Evolutionary conservation across 345 rosid species (phyloP), one percentile per base, ranked within the genome.

Genomic region (Pseudoturritis turrita): DNA sequence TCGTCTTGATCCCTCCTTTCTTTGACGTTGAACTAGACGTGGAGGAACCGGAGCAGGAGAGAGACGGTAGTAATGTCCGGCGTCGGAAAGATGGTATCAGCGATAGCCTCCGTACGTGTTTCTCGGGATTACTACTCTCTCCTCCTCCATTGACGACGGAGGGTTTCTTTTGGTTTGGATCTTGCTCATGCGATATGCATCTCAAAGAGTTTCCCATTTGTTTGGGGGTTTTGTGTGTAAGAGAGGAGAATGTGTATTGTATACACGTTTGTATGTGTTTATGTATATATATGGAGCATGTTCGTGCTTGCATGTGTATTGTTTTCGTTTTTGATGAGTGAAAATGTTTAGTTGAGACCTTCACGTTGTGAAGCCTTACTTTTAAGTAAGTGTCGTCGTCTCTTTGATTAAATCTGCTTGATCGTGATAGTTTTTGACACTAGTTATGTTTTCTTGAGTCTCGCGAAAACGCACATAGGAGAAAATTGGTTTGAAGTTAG

Each of bases 121-220:
- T 76, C 55, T 33, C 55, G 4, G 80, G 56, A 35, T 14, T 55
- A 41, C 21, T 70, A 15, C 44, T 68, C 45, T 45, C 64, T 44
- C 55, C 73, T 59, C 26, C 72, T 71, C 50, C 71, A 13, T 18
- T 63, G 23, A 40, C 76, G 17, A 23, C 70, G 53, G 77, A n/a
- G 13, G 73, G 51, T 59, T 72, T 72, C 76, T 70, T 76, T 6
- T 75, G 74, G 70, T 71, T 71, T 15, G 64, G 70, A 15, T 77
- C 80, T 58, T 77, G 76, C n/a, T 77, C 80, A 28, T 72, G 80
- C 2, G 80, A 77, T 44, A 77, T 77, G 52, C 80, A 77, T 59
- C 68, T 52, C 39, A 77, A 72, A 39, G 80, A 77, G 53, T 77
- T 77, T 2, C 77, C 80, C 80, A 72, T 77, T 56, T 14, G 0